Evolutionary conservation across 768 basidiomycete genomes (phyloP), one percentile per base, ranked within the genome.

Genomic region (Roridomyces roridus): DNA sequence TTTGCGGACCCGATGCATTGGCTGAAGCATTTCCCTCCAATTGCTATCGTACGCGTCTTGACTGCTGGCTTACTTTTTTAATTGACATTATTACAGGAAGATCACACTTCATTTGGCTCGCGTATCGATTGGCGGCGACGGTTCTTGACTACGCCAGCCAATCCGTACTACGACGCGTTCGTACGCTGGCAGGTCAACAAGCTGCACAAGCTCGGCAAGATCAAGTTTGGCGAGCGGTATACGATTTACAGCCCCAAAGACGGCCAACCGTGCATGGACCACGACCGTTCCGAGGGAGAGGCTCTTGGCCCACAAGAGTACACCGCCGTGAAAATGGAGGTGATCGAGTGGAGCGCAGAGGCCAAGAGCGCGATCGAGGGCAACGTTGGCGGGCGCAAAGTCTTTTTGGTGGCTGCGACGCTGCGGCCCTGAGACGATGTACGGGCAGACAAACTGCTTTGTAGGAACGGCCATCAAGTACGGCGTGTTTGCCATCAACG

Each of bases 211-310:
- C 80, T 94, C 43, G 90, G 91, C 29, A 96, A 95, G 76, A 93
- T 99, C 80, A 97, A 96, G 74, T 99, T 98, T 68, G 97, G 97
- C 45, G 92, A 97, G 74, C 88, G 97, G 40, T 96, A 98, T 73
- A 99, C 97, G 14, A 93, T 99, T 68, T 99, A 97, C 82, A 96
- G 93, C 62, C 94, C 95, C 3, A 98, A 98, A 73, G 97, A 99
- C 65, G 96, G 95, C 3, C 97, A 98, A 69, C 96, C 97, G 0
- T 99, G 97, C 69, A 98, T 99, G 97, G 97, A 99, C 74, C 97
- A 99, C 76, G 97, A 99, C 72, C 90, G 97, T 54, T 84, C 87
- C 47, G 93, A 94, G 56, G 97, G 97, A 37, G 97, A 99, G 74
- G 96, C 89, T 43, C 78, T 94, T 51, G 94, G 93, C 6, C 97